Base-by-base conservation (phyloP, 2,329 filamentous ascomycete species). In the Aspergillus sp. region DNA sequence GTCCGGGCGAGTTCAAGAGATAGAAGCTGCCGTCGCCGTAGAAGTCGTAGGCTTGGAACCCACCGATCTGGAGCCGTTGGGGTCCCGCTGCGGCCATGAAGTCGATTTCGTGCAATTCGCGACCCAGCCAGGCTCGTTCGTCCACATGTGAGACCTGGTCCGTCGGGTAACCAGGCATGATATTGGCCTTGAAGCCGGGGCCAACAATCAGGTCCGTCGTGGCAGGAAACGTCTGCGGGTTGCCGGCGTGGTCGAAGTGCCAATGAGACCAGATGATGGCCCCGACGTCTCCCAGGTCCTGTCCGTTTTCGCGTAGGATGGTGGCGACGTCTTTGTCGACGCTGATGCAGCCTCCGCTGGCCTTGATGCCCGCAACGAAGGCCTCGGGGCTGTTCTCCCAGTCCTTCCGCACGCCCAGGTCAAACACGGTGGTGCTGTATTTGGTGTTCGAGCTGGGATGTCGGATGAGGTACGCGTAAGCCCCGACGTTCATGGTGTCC, bases 11-110 rank as follows among this genome's bases (percentile, higher is more conserved):
- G 4, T 38, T 15, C 10, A 82, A 66, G 1, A 82, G 65, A 56
- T 80, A 81, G 53, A 83, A 78, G 19, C 66, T 72, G 0, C 78
- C 78, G 55, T 82, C 79, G 3, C 72, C 72, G 47, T 80, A 82
- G 55, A 73, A 81, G 56, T 82, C 79, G 22, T 52, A 19, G 0
- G 59, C 60, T 10, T 56, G 57, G 53, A 72, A 74, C 7, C 60
- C 52, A 3, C 70, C 71, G 23, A 68, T 54, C 5, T 39, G 33
- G 2, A 53, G 38, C 15, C 20, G 39, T 3, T 46, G n/a, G 2
- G 37, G 41, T 19, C 35, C 35, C 10, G 35, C 35, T 38, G 30
- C 30, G 10, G 33, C 22, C 7, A 50, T 22, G 35, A 53, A 55
- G 27, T 48, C 43, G 13, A 62, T 50, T 38, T 64, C 57, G 6